A percentile compares a stretch with the other conserved stretches of the same genome.
These are phyloP conservation scores for Acanthamoeba lugdunensis DNA, from an alignment of 208 protist species.

Conservation along the genomic window DNA sequence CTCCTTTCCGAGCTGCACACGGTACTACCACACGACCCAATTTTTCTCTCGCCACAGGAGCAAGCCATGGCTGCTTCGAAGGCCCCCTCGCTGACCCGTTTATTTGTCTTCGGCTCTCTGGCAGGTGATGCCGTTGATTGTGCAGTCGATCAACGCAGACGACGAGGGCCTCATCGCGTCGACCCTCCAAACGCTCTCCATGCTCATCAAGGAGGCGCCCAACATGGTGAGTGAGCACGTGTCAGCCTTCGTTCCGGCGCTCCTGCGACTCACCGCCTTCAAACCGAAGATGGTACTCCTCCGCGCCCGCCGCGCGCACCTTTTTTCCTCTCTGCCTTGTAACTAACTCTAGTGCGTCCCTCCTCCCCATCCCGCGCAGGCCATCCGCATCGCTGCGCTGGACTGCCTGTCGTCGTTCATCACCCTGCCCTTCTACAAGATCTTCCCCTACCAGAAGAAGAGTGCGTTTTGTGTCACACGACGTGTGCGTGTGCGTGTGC, in stretches of 20 bases:
- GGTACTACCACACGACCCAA: neutral
- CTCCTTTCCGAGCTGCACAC: constrained; percentile 52
- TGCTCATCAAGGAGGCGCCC: constrained; percentile 61
- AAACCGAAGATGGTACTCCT: neutral
- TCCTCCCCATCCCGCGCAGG: neutral
- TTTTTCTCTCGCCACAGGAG: neutral
- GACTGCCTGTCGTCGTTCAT: constrained; percentile 22
- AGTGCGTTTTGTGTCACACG: neutral
- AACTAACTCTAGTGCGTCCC: neutral
- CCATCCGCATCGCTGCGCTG: constrained; percentile 46
- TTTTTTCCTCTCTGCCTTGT: neutral
- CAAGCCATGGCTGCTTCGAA: neutral
- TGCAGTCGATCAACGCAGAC: constrained; percentile 4
- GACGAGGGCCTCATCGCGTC: neutral
- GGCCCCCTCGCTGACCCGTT: too few relatives aligned
- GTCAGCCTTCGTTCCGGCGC: constrained; percentile 2
- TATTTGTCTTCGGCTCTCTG: too few relatives aligned
- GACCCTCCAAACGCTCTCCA: constrained; percentile 42
- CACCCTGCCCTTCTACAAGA: neutral
- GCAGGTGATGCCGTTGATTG: constrained; percentile 55
- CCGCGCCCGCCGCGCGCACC: too few relatives aligned
- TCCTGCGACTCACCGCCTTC: constrained; percentile 43
- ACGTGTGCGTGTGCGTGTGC: neutral
- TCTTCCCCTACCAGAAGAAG: constrained; percentile 65
- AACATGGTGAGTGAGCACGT: constrained; percentile 33